Evolutionary conservation across 352 stramenopile species (phyloP), one percentile per base, ranked within the genome.

Genomic region (Globisporangium rhizosaccharum): DNA sequence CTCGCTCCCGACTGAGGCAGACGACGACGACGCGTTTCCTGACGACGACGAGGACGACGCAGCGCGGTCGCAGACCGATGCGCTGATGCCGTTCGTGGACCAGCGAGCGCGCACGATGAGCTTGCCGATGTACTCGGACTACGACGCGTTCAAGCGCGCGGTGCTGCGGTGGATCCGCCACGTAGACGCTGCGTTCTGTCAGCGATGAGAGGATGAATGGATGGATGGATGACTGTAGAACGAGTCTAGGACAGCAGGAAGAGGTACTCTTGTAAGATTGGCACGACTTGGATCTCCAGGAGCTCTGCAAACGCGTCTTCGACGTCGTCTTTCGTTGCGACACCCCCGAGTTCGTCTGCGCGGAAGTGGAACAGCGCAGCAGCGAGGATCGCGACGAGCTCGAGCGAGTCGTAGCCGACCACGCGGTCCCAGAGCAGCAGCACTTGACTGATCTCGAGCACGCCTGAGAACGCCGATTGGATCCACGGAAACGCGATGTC

Each of bases 401-500:
- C 76, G 18, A 90, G 54, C 28, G 73, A 80, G 49, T 92, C 78
- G 55, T 83, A 93, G 18, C 78, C 82, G 23, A 92, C 60, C 18
- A 92, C 65, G 28, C 79, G 82, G 51, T 93, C 83, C 83, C 83
- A 93, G 4, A 93, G 73, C 48, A 90, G 51, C 18, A 93, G 76
- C 39, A 93, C 66, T 61, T 93, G 78, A 10, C 81, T 56, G 49
- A 90, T 85, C 59, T 90, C 77, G 6, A 93, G 67, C 33, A 91
- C 64, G n/a, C 79, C 75, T 0, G 83, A 91, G 56, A 93, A 91
- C 20, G 76, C 83, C 53, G 69, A 70, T 51, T 93, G 83, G 52
- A 93, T 86, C 83, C 83, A 93, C 20, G 79, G 77, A 56, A 93
- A 93, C 20, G 75, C 83, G 45, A 93, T 76, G 51, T 85, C 75